Percentiles rank a stretch among this genome's conserved stretches.
Conservation (phyloP, 495 filamentous ascomycete genomes). For the Xylaria palmicola region DNA sequence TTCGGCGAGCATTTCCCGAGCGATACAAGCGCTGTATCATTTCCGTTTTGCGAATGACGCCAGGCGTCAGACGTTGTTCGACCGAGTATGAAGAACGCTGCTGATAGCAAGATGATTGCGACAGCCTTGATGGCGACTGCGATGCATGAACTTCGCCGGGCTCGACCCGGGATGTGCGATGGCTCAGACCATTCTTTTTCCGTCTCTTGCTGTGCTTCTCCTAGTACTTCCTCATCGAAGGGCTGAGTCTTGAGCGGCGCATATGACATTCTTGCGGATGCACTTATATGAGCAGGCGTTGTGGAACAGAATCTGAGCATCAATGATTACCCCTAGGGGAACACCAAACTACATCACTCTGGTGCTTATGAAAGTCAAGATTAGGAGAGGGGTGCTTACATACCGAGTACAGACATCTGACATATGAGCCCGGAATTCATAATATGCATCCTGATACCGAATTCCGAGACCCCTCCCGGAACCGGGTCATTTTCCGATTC, state of each 20-base stretch:
- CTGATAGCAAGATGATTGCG: background rate
- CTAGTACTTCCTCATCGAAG: background rate
- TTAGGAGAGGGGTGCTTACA: background rate
- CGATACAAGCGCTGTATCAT: background rate
- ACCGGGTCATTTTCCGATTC: background rate
- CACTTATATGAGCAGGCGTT: background rate
- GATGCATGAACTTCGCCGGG: background rate
- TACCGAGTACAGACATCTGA: background rate
- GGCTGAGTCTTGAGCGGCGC: background rate
- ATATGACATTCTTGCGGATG: background rate
- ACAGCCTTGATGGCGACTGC: background rate
- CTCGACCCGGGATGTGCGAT: background rate
- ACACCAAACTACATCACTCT: background rate
- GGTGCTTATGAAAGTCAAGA: background rate
- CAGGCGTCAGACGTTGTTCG: background rate
- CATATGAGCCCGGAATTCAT: background rate
- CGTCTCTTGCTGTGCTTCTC: background rate
- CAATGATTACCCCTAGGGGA: background rate
- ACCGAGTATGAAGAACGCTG: slow-evolving; percentile 1
- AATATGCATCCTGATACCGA: background rate
- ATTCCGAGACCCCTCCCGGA: background rate
- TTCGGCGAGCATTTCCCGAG: slow-evolving; percentile 1
- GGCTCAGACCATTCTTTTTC: background rate
- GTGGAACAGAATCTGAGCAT: background rate
- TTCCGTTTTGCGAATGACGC: background rate